Evolutionary conservation across 805 yeast genomes (phyloP).

Genomic region (Tetrapisispora arboricola): DNA sequence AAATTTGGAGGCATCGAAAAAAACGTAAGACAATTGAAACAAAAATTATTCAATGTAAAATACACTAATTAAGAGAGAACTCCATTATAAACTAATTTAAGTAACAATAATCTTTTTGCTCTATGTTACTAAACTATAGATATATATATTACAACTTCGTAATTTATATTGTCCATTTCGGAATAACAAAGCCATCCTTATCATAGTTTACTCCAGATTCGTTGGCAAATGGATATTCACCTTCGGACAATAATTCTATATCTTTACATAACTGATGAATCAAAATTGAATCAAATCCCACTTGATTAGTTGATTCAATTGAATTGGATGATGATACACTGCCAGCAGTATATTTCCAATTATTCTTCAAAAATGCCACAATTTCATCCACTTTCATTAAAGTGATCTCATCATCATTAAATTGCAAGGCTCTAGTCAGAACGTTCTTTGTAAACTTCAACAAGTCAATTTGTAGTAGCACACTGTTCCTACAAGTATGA

Average conservation of each 20-base stretch:
- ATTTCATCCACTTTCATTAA: conserved; percentile 4
- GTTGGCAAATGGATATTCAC: background rate
- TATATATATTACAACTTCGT: too few relatives aligned
- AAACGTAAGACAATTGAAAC: background rate
- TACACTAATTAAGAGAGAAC: too few relatives aligned
- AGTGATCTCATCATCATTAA: conserved; percentile 1
- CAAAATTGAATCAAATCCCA: conserved; percentile 27
- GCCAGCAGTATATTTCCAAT: conserved; percentile 15
- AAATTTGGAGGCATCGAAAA: background rate
- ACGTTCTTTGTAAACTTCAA: conserved; percentile 24
- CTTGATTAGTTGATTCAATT: conserved; percentile 12
- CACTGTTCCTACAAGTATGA: conserved; percentile 21
- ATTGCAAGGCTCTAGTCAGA: conserved; percentile 16
- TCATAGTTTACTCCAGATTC: background rate
- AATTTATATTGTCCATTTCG: conserved; percentile 1
- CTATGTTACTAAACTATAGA: too few relatives aligned
- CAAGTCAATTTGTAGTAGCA: conserved; percentile 28
- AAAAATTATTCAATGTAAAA: too few relatives aligned
- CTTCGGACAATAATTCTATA: conserved; percentile 8
- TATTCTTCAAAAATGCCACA: conserved; percentile 12
- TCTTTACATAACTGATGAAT: conserved; percentile 27
- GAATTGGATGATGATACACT: conserved; percentile 3
- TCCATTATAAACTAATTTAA: too few relatives aligned
- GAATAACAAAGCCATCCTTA: conserved; percentile 3
- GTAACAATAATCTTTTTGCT: too few relatives aligned